A percentile compares a stretch with the other conserved stretches of the same genome.
Conservation (phyloP, 2,329 filamentous ascomycete genomes). For the Coniochaeta pulveracea region DNA sequence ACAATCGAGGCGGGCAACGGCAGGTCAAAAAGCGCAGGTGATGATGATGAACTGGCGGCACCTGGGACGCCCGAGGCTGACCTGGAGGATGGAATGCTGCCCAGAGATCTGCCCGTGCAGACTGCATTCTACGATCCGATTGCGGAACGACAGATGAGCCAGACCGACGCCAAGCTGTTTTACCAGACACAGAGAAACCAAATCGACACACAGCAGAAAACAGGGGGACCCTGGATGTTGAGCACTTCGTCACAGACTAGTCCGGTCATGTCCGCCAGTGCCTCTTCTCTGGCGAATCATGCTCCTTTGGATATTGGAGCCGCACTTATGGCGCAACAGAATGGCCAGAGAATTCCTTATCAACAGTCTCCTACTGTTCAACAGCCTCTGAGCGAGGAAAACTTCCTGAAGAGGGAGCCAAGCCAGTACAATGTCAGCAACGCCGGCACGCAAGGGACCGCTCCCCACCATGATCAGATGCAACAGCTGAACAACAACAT, state of each 20-base stretch:
- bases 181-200: conserved; percentile 87
- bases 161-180: conserved; percentile 89
- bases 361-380: neutral
- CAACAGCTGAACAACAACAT: conserved; percentile 9
- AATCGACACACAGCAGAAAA: conserved; percentile 37
- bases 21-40: neutral
- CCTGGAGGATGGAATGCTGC: conserved; percentile 45
- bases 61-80: too few relatives aligned
- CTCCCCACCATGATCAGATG: conserved; percentile 7
- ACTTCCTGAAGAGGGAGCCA: conserved; percentile 8
- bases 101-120: conserved; percentile 50
- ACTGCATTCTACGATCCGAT: conserved; percentile 91
- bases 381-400: conserved; percentile 3
- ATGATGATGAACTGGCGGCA: neutral
- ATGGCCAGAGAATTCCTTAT: neutral
- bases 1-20: neutral
- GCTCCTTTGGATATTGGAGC: conserved; percentile 8
- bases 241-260: conserved; percentile 34
- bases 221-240: conserved; percentile 22
- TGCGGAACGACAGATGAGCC: conserved; percentile 87
- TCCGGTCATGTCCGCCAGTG: conserved; percentile 23
- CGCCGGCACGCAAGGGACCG: conserved; percentile 9
- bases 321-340: conserved; percentile 2
- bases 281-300: conserved; percentile 7
- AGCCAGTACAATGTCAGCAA: conserved; percentile 8